Evolutionary conservation across 1,284 basidiomycete genomes (phyloP), one percentile per base, ranked within the genome.

Genomic region (Thelephora terrestris): DNA sequence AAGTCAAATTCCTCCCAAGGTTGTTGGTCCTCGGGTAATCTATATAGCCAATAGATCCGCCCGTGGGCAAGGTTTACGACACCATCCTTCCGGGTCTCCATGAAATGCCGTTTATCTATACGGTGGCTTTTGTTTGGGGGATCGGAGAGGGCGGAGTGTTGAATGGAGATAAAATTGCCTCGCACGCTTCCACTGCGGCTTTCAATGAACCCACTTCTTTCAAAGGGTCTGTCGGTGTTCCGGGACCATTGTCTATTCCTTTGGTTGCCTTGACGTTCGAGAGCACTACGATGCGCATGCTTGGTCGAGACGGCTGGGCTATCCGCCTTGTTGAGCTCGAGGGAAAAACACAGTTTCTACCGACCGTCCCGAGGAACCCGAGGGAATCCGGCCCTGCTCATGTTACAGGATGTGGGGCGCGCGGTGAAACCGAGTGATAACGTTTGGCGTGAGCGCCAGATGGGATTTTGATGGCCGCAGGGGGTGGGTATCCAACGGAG

Each of bases 401-500:
- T n/a, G n/a, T n/a, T n/a, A n/a, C n/a, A n/a, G n/a, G n/a, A n/a
- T 43, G 64, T 43, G 43, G 76, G 39, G 79, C n/a, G 83, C 2
- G 77, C 74, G 10, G 74, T 77, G 50, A 71, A 76, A 12, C 76
- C 76, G 52, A 84, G 60, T 49, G 79, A 74, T 50, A 76, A 63
- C 53, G 71, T 68, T 43, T 84, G n/a, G n/a, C 85, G 50, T 81
- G 77, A 27, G 77, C 70, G 46, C 76, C 68, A 48, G 73, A 67
- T 16, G 71, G 73, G 42, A 76, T 68, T 52, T 71, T 72, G 49
- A 75, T 64, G 53, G 75, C 59, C 16, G 74, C 67, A 55, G 79
- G 71, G 54, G 87, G n/a, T n/a, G 75, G 9, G 86, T 90, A 66
- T 91, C 89, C 52, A 84, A 78, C 1, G 88, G 89, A 7, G 71